Base-by-base conservation (phyloP, 805 yeast genomes). In the Naumovozyma castellii region DNA sequence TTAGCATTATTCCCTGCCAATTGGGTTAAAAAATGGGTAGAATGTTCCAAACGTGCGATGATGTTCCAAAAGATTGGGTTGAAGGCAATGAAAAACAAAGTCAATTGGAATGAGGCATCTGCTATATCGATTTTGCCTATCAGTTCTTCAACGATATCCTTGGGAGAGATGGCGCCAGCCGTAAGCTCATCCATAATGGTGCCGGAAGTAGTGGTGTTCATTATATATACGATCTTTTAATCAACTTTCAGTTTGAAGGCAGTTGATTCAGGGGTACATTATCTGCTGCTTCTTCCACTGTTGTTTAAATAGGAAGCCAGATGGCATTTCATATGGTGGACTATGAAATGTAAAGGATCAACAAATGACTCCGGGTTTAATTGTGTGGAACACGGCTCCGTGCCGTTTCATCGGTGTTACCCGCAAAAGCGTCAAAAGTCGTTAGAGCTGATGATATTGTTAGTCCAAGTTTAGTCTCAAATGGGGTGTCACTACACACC, bases 21-120 rank as follows among this genome's bases (percentile, higher is more conserved):
- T 52, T 81, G 85, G 16, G 97, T 84, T 40, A 90, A 64, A 39
- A 82, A 53, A 49, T 83, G 82, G 13, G 84, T 77, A 43, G 76
- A 75, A 69, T 85, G 85, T 59, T 92, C 97, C 49, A 75, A 53
- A 51, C 97, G 73, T 4, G 98, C 98, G 17, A 76, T 94, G 42
- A 82, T 72, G 61, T 92, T 92, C 98, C 98, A 92, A 59, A 88
- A 90, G 25, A 84, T 74, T 14, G 98, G 98, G 60, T 92, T 92
- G 74, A 92, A 88, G 13, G 80, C 78, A 50, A 92, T 83, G 22
- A 83, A 74, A 6, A 69, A 72, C 20, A 84, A 57, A 4, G 90
- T 75, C 43, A 66, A 70, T 59, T 43, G 41, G 14, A 57, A 48
- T 36, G 46, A 40, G 14, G 32, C 41, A 16, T 57, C 55, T 5